These are phyloP conservation scores for Neonectria magnoliae DNA, from an alignment of 2,329 filamentous ascomycete genomes.

Conservation along the genomic window DNA sequence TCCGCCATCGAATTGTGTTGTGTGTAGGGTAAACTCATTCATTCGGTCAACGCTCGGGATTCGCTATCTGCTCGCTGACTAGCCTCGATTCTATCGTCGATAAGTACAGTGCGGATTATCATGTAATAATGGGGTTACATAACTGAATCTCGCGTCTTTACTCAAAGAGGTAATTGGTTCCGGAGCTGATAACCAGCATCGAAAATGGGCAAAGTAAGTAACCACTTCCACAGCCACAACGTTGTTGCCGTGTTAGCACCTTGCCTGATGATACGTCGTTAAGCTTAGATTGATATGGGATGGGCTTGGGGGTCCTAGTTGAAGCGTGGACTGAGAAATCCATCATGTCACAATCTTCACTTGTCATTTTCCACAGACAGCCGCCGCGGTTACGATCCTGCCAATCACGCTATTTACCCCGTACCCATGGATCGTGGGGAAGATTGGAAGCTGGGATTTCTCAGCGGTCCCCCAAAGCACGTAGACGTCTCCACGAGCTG, in stretches of 20 bases:
- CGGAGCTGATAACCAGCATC: neutral
- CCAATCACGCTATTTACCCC: neutral
- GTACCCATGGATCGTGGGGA: neutral
- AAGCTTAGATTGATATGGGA: conserved; percentile 18
- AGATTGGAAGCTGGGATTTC: neutral
- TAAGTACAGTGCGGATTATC: neutral
- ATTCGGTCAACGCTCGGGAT: neutral
- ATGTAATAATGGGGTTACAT: conserved; percentile 4
- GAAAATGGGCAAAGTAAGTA: conserved; percentile 21
- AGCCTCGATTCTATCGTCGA: neutral
- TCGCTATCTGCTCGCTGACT: neutral
- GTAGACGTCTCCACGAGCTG: neutral
- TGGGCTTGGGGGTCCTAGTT: conserved; percentile 2
- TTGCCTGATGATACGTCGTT: conserved; percentile 5
- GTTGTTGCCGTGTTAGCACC: neutral
- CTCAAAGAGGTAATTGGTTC: conserved; percentile 8
- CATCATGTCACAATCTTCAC: neutral
- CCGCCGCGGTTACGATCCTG: neutral
- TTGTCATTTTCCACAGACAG: neutral
- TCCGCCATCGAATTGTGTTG: neutral
- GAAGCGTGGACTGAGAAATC: neutral
- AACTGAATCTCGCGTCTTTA: neutral
- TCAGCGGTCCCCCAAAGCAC: neutral
- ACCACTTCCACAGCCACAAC: conserved; percentile 2
- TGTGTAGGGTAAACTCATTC: neutral